Evolutionary conservation across 176 grass and related monocot species (phyloP).

Genomic region (Cymbopogon citratus): DNA sequence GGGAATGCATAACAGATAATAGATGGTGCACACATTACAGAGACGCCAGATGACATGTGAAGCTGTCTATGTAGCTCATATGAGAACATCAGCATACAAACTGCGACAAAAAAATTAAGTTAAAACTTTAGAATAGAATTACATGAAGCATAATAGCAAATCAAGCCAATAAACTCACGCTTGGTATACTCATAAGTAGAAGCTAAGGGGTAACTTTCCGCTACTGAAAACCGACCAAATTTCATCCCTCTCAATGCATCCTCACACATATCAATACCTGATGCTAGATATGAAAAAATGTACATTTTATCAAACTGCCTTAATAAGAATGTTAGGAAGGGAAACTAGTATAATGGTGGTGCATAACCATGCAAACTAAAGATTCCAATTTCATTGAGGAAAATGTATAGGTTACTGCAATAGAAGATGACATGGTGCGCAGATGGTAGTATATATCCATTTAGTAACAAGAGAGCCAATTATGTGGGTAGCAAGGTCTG

Average conservation of each 20-base stretch:
- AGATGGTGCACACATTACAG: constrained; percentile 57
- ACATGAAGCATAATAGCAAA: constrained; percentile 2
- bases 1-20: not conserved
- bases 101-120: constrained; percentile 17
- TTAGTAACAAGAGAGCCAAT: not conserved
- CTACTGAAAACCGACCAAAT: constrained; percentile 26
- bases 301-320: not conserved
- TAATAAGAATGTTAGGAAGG: not conserved
- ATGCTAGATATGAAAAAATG: constrained; percentile 40
- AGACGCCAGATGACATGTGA: constrained; percentile 49
- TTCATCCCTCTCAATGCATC: constrained; percentile 40
- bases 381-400: not conserved
- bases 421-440: not conserved
- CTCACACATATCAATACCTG: constrained; percentile 43
- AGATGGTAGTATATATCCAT: not conserved
- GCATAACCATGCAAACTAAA: constrained; percentile 2
- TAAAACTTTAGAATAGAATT: not conserved
- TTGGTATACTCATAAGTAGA: constrained; percentile 81
- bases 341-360: not conserved
- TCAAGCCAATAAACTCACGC: constrained; percentile 38
- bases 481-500: not conserved
- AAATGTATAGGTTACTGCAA: not conserved
- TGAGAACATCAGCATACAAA: constrained; percentile 80
- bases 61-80: constrained; percentile 80
- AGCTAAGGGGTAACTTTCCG: constrained; percentile 42